Evolutionary conservation across 23 red algal genomes (phyloP), one percentile per base, ranked within the genome.

Genomic region (Gracilaria caudata): DNA sequence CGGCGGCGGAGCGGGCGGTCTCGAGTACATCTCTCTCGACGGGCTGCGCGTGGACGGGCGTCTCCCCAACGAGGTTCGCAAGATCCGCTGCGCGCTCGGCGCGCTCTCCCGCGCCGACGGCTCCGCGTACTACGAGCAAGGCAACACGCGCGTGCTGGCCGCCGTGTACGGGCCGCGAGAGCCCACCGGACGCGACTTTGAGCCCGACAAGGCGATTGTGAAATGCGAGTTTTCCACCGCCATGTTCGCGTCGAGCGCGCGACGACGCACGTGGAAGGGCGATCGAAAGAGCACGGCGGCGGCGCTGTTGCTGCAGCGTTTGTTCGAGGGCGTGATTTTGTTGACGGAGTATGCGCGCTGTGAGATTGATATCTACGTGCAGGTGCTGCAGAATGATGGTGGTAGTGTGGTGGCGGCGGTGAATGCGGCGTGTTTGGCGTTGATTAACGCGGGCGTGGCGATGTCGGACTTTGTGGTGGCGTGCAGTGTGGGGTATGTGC

Each of bases 371-470:
- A 59, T 99, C 17, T 91, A 77, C 54, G 73, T 99, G 9, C 90
- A 99, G 81, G 97, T 99, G 23, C 76, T 99, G 56, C 93, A 96
- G 58, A 83, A 88, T 77, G 97, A 99, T 58, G 97, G 97, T 11
- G 79, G 93, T 21, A 80, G 65, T 44, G 57, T 90, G 17, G 75
- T 90, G 13, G 97, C 93, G 28, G 97, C 97, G 13, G 81, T 99
- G 23, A 99, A 99, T 81, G 97, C 97, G 0, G 84, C 90, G 0
- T 87, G 81, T 84, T 54, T 95, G 61, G 97, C 97, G 35, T 76
- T 99, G 38, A 79, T 89, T 24, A 87, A 95, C 44, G 93, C 92
- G 2, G 93, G 92, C 9, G 91, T 98, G 64, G 83, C 96, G 20
- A 89, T 98, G 89, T 80, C 82, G n/a, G 96, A 94, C 75, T 82